Conservation (phyloP, 441 rosid genomes). For the Bruguiera hainesii region DNA sequence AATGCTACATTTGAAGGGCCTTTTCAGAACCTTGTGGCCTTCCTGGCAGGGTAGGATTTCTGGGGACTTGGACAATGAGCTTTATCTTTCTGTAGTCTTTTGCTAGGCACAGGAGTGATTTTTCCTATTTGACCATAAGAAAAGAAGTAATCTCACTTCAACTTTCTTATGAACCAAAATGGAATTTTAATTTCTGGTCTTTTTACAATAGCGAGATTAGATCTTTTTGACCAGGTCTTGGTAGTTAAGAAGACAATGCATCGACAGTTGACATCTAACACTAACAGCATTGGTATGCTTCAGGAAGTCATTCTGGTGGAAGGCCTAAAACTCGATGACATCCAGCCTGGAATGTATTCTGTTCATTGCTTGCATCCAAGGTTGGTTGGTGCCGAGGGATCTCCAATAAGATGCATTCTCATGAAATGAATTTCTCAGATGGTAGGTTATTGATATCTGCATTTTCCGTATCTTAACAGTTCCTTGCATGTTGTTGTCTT, state of each 20-base stretch:
- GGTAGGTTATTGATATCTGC: background rate
- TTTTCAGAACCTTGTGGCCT: too few species aligned
- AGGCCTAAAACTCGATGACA: conserved; percentile 59
- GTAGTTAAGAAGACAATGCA: background rate
- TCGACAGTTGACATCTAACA: background rate
- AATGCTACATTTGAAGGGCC: too few species aligned
- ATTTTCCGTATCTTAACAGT: background rate
- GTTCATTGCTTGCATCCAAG: conserved; percentile 66
- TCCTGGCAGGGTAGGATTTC: too few species aligned
- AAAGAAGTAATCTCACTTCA: background rate
- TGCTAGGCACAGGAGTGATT: too few species aligned
- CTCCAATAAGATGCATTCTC: conserved; percentile 72
- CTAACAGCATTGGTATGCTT: background rate
- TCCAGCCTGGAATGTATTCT: conserved; percentile 47
- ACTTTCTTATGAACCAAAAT: background rate
- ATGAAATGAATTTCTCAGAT: conserved; percentile 35
- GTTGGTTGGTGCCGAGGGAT: conserved; percentile 59
- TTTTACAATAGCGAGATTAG: background rate
- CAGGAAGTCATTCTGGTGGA: conserved; percentile 75
- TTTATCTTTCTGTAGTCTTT: too few species aligned
- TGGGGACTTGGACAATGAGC: too few species aligned
- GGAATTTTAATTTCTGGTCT: background rate
- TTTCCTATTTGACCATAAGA: too few species aligned
- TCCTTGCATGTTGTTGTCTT: background rate
- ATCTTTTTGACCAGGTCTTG: background rate